Percentiles rank a stretch among this genome's conserved stretches.
Conservation (phyloP, 208 protist species). For the Leishmania braziliensis region DNA sequence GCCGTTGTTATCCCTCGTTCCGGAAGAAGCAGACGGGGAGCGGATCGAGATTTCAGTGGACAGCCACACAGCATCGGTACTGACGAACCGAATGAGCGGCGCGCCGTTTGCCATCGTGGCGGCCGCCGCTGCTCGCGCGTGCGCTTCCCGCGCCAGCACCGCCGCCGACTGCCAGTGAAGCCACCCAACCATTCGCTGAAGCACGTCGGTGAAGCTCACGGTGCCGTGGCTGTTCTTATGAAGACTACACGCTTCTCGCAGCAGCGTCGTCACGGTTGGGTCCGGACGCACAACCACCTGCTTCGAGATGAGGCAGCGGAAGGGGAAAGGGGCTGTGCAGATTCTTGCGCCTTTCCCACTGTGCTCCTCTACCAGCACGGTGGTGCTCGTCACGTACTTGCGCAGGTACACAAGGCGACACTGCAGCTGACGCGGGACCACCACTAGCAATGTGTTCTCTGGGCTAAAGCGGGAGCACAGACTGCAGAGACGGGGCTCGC, state of each 20-base stretch:
- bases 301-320: conserved; percentile 38
- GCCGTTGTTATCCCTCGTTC: background rate
- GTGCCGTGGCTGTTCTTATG: conserved; percentile 33
- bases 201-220: conserved; percentile 41
- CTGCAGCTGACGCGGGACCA: conserved; percentile 60
- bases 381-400: conserved; percentile 62
- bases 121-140: background rate
- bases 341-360: conserved; percentile 29
- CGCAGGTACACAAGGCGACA: conserved; percentile 50
- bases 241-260: conserved; percentile 51
- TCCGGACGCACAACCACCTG: conserved; percentile 45
- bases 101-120: background rate
- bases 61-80: conserved; percentile 14
- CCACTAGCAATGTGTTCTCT: conserved; percentile 65
- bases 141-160: conserved; percentile 17
- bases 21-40: background rate
- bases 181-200: conserved; percentile 50
- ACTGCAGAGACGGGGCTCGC: conserved; percentile 19
- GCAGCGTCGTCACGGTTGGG: conserved; percentile 39
- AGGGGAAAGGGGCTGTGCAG: conserved; percentile 45
- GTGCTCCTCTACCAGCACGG: conserved; percentile 63
- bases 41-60: conserved; percentile 7
- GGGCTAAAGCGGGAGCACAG: conserved; percentile 57
- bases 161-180: conserved; percentile 38
- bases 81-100: conserved; percentile 6